Percentiles rank a stretch among this genome's conserved stretches.
phyloP scores from a whole-genome alignment of 2,329 filamentous ascomycete genomes.

The Fusarium luffae region DNA sequence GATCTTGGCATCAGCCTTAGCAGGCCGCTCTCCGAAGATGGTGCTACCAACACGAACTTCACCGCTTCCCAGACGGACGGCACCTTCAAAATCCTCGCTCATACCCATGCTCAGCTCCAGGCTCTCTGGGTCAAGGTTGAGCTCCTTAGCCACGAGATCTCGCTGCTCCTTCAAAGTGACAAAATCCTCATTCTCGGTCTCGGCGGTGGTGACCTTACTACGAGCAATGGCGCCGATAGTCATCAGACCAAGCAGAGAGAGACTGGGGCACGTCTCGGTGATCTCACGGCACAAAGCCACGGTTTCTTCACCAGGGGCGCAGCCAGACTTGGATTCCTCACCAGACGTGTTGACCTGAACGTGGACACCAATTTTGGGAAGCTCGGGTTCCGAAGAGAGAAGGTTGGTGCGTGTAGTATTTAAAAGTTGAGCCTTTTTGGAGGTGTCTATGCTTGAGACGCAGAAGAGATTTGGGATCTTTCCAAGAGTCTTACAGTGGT shows the following conservation, averaged over 20 bases:
- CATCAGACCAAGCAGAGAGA: slow-evolving; percentile 88
- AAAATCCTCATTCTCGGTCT: slow-evolving; percentile 94
- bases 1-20: slow-evolving; percentile 82
- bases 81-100: slow-evolving; percentile 95
- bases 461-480: slow-evolving; percentile 90
- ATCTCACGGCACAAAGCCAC: slow-evolving; percentile 76
- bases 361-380: slow-evolving; percentile 73
- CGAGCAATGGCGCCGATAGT: slow-evolving; percentile 96
- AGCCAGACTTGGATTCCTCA: slow-evolving; percentile 86
- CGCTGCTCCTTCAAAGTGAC: slow-evolving; percentile 73
- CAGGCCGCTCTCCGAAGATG: slow-evolving; percentile 87
- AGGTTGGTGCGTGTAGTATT: slow-evolving; percentile 78
- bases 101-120: slow-evolving; percentile 98
- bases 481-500: slow-evolving; percentile 89
- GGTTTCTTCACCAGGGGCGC: slow-evolving; percentile 72
- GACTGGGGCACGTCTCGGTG: slow-evolving; percentile 73
- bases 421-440: slow-evolving; percentile 87
- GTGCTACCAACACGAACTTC: slow-evolving; percentile 94
- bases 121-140: slow-evolving; percentile 57
- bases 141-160: slow-evolving; percentile 72
- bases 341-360: slow-evolving; percentile 97
- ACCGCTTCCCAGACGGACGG: slow-evolving; percentile 82
- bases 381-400: slow-evolving; percentile 52
- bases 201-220: slow-evolving; percentile 76
- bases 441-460: slow-evolving; percentile 88